Evolutionary conservation across 768 basidiomycete genomes (phyloP), one percentile per base, ranked within the genome.

Genomic region (Rhizopogon vesiculosus): DNA sequence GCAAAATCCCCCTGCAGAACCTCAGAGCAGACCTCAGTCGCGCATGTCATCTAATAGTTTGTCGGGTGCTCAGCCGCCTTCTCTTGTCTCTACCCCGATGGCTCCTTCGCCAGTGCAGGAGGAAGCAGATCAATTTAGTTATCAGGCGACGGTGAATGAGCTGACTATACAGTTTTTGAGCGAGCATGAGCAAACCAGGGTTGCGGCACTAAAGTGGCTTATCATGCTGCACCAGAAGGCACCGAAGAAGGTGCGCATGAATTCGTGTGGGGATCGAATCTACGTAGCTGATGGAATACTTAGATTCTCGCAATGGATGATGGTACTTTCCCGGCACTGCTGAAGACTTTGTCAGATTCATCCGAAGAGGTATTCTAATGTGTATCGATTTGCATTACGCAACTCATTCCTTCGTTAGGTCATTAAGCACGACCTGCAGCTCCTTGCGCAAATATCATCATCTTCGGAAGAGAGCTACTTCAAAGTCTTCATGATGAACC

Each of bases 191-290:
- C 94, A 98, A 66, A 98, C 97, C 0, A 77, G 95, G 48, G 92
- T 98, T 5, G 93, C 94, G 28, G 94, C 96, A 2, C 70, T 99
- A 62, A 95, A 96, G 72, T 99, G 97, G 97, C 76, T 99, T 40
- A 86, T 97, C 55, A 99, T 99, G 97, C 74, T 99, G 51, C 97
- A 99, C 72, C 91, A 95, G 68, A 98, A 98, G 66, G 93, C 94
- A 12, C 97, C 97, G 0, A 91, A 88, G 73, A 96, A 96, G 84
- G 94, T 89, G 65, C 52, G 10, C 42, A 51, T 35, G 5, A 18
- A 25, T 38, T 6, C 1, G 8, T 38, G 5, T 38, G 19, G 48
- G 35, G 25, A 25, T 25, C 3, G 16, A 15, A 5, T 8, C 44
- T 45, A 22, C 51, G 31, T 18, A 38, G 51, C 39, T 49, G 45